Conservation (phyloP, 2,329 filamentous ascomycete species). For the Chrysoporthe puriensis region DNA sequence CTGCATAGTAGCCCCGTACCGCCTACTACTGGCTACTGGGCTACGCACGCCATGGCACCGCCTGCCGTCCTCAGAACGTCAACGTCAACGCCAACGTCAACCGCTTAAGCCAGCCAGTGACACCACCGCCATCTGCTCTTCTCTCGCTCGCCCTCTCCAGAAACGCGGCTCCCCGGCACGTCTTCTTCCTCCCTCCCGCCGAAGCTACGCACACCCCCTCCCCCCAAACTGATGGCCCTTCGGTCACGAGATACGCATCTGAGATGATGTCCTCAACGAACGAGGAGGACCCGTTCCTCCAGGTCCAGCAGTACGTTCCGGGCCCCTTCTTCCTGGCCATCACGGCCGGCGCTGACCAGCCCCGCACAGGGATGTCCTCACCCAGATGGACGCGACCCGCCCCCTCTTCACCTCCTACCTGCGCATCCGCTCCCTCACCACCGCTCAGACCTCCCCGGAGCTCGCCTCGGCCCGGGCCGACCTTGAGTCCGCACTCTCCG, state of each 20-base stretch:
- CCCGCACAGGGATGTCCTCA: constrained; percentile 79
- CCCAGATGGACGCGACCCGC: constrained; percentile 78
- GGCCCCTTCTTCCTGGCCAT: not conserved
- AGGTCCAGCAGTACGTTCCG: constrained; percentile 65
- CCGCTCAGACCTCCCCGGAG: constrained; percentile 75
- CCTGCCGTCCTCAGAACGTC: not conserved
- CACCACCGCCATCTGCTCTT: constrained; percentile 4
- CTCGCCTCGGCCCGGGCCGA: constrained; percentile 77
- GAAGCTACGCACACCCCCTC: not conserved
- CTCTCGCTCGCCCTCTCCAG: not conserved
- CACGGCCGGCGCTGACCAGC: not conserved
- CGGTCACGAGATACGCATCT: constrained; percentile 23
- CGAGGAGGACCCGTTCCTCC: constrained; percentile 72
- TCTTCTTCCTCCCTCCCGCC: not conserved
- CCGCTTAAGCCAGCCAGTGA: not conserved
- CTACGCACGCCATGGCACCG: not conserved
- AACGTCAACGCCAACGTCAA: not conserved
- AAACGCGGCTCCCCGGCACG: too few relatives aligned
- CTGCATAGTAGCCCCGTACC: not conserved
- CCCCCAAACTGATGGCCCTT: constrained; percentile 21
- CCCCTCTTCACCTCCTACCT: constrained; percentile 93
- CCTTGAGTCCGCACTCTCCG: constrained; percentile 65
- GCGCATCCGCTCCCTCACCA: constrained; percentile 86
- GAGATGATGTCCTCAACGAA: constrained; percentile 70
- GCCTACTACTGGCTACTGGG: not conserved